A percentile compares a stretch with the other conserved stretches of the same genome.
Conservation (phyloP, 2,329 filamentous ascomycete species). For the Fusarium sp. region DNA sequence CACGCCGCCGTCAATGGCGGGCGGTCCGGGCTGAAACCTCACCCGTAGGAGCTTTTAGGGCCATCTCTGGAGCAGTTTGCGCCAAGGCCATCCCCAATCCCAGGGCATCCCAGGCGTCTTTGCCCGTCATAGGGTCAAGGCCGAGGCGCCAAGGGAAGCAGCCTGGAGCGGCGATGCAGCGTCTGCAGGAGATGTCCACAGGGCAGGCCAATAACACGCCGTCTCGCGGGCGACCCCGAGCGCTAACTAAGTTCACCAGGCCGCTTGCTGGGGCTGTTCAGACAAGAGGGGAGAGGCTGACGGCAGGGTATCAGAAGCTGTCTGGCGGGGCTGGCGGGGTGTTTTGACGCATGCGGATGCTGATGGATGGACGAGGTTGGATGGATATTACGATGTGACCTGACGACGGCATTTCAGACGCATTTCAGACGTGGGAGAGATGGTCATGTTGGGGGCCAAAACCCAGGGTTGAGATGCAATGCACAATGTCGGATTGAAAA, state of each 20-base stretch:
- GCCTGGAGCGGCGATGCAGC: constrained; percentile 1
- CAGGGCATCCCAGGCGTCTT: constrained; percentile 3
- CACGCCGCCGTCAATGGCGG: constrained; percentile 28
- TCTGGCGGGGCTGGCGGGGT: constrained; percentile 24
- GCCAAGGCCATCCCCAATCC: background rate
- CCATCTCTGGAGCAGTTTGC: constrained; percentile 18
- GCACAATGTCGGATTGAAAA: background rate
- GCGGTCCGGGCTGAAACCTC: constrained; percentile 42
- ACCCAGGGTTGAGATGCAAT: background rate
- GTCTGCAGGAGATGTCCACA: constrained; percentile 28
- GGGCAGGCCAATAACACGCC: constrained; percentile 40
- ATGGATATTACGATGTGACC: constrained; percentile 4
- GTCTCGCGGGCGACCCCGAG: constrained; percentile 40
- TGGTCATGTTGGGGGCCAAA: constrained; percentile 9
- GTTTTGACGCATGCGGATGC: constrained; percentile 6
- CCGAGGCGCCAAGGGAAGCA: constrained; percentile 11
- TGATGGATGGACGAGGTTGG: constrained; percentile 7
- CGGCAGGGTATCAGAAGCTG: constrained; percentile 16
- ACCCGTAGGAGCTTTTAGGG: constrained; percentile 37
- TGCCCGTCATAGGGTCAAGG: constrained; percentile 26
- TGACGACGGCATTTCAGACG: constrained; percentile 3
- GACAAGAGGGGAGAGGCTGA: constrained; percentile 26
- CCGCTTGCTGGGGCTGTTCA: constrained; percentile 38
- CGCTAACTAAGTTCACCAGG: constrained; percentile 36
- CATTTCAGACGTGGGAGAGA: background rate